Conservation (phyloP, 129 eudicot species). For the Mikania micrantha region DNA sequence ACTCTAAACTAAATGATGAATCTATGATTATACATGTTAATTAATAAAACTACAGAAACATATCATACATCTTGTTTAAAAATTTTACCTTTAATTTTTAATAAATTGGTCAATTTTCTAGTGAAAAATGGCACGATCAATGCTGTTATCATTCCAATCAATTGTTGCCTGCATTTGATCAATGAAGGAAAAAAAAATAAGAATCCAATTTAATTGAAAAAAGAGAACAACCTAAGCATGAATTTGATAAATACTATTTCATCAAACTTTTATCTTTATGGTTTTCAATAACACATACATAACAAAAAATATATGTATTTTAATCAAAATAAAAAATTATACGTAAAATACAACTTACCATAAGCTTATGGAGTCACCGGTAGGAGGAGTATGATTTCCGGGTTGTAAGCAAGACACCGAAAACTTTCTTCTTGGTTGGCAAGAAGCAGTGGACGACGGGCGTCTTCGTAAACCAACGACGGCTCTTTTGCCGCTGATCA, state of each 20-base stretch:
- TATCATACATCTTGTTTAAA: neutral
- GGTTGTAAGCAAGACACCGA: neutral
- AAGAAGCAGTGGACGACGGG: neutral
- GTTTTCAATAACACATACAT: neutral
- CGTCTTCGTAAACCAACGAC: neutral
- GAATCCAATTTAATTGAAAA: too few relatives aligned
- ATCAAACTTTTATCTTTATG: neutral
- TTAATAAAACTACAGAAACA: neutral
- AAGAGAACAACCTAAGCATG: neutral
- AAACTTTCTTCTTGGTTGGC: neutral
- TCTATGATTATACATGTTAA: neutral
- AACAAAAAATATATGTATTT: neutral
- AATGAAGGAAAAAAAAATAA: neutral
- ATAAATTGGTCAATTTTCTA: slow-evolving; percentile 29
- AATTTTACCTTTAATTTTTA: slow-evolving; percentile 25
- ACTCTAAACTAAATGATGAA: too few relatives aligned
- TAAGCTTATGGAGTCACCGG: neutral
- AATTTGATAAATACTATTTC: neutral
- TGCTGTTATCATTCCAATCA: slow-evolving; percentile 29
- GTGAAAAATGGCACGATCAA: slow-evolving; percentile 35
- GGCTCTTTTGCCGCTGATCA: neutral
- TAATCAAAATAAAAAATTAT: neutral
- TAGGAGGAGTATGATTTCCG: slow-evolving; percentile 3
- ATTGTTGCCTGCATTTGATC: slow-evolving; percentile 33
- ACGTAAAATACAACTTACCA: slow-evolving; percentile 5